A percentile compares a stretch with the other conserved stretches of the same genome.
Evolutionary conservation across 768 basidiomycete genomes (phyloP).

Genomic region (Mycena metata): DNA sequence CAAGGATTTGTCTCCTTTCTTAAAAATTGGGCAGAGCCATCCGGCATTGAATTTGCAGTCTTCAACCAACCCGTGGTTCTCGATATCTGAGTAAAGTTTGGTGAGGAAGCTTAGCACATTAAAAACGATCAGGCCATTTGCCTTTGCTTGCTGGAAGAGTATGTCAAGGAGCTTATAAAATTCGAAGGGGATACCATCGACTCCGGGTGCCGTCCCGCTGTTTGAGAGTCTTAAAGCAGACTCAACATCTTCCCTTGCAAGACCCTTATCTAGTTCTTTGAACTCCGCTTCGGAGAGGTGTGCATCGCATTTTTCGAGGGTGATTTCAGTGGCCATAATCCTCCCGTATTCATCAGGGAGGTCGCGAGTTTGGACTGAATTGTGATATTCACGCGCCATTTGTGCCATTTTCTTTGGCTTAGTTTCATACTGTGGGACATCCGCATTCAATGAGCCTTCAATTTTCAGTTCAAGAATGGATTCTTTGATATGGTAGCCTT

Average conservation of each 20-base stretch:
- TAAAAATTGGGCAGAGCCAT: conserved; percentile 1
- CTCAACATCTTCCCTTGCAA: not conserved
- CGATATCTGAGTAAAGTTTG: not conserved
- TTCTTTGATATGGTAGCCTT: not conserved
- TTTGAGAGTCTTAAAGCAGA: not conserved
- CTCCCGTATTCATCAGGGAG: conserved; percentile 16
- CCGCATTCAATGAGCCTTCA: not conserved
- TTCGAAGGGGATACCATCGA: not conserved
- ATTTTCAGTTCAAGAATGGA: not conserved
- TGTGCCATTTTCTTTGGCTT: conserved; percentile 4
- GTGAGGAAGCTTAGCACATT: not conserved
- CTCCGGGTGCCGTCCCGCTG: not conserved
- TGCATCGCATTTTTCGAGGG: conserved; percentile 8
- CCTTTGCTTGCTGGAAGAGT: not conserved
- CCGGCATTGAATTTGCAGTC: not conserved
- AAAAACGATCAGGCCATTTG: not conserved
- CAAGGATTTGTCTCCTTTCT: too few relatives aligned
- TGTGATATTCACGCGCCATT: conserved; percentile 21
- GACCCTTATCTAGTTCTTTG: too few relatives aligned
- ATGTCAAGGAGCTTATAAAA: not conserved
- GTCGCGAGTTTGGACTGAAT: too few relatives aligned
- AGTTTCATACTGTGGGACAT: not conserved
- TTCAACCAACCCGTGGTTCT: not conserved
- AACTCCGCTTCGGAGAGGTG: not conserved
- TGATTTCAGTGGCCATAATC: conserved; percentile 6